phyloP scores from a whole-genome alignment of 2,329 filamentous ascomycete genomes.

The Dactylonectria macrodidyma region DNA sequence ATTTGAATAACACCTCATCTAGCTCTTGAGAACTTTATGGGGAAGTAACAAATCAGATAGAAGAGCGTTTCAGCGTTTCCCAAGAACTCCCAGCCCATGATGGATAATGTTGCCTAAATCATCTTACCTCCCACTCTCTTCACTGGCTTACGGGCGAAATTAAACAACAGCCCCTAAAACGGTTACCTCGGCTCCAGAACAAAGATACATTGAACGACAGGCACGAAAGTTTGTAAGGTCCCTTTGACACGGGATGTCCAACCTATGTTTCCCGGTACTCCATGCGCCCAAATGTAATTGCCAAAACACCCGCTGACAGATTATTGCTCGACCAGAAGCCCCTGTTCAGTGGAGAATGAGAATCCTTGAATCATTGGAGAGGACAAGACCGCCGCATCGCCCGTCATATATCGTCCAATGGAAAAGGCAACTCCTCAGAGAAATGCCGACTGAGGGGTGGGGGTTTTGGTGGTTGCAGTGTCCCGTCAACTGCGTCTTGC shows the following conservation, averaged over 20 bases:
- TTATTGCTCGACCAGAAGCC: slow-evolving; percentile 14
- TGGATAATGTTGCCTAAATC: slow-evolving; percentile 41
- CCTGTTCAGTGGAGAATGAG: background rate
- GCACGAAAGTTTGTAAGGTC: slow-evolving; percentile 28
- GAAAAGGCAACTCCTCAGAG: slow-evolving; percentile 37
- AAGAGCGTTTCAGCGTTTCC: slow-evolving; percentile 31
- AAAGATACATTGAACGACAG: slow-evolving; percentile 43
- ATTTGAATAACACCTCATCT: no score
- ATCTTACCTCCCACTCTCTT: slow-evolving; percentile 29
- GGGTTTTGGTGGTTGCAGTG: slow-evolving; percentile 29
- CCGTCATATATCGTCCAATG: slow-evolving; percentile 32
- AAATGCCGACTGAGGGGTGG: slow-evolving; percentile 30
- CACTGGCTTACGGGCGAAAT: slow-evolving; percentile 20
- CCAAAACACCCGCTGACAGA: slow-evolving; percentile 23
- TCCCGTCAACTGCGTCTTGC: slow-evolving; percentile 33
- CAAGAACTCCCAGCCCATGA: slow-evolving; percentile 46
- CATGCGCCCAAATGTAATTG: slow-evolving; percentile 46
- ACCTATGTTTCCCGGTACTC: slow-evolving; percentile 44
- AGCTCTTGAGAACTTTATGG: no score
- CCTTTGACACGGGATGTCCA: slow-evolving; percentile 30
- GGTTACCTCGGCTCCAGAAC: slow-evolving; percentile 35
- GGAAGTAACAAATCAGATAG: background rate
- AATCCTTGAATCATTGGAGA: background rate
- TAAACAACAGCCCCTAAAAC: slow-evolving; percentile 32
- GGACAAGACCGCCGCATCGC: slow-evolving; percentile 2